phyloP scores from a whole-genome alignment of 805 yeast species.

The Yarrowia deformans region DNA sequence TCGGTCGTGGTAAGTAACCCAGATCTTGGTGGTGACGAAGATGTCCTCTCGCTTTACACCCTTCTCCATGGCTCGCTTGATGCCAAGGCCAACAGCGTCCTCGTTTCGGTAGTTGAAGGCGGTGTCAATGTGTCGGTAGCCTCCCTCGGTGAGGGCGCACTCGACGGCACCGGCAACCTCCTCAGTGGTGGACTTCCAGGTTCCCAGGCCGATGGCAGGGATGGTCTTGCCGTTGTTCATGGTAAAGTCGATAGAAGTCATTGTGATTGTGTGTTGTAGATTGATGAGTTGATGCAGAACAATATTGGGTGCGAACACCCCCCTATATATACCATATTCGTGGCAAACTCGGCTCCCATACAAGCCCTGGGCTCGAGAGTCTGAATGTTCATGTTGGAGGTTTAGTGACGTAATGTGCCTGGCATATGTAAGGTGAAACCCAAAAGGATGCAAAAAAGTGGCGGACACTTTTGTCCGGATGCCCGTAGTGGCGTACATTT shows the following conservation, averaged over 20 bases:
- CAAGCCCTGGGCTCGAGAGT: neutral
- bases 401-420: conserved; percentile 35
- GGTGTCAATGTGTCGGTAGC: conserved; percentile 77
- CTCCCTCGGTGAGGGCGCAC: conserved; percentile 61
- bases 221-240: conserved; percentile 65
- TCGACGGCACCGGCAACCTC: conserved; percentile 56
- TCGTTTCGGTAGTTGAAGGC: conserved; percentile 77
- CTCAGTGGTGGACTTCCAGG: conserved; percentile 61
- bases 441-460: conserved; percentile 12
- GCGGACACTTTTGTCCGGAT: conserved; percentile 20
- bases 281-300: conserved; percentile 16
- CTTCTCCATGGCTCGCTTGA: conserved; percentile 53
- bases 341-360: conserved; percentile 17
- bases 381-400: conserved; percentile 30
- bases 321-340: conserved; percentile 13
- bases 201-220: conserved; percentile 77
- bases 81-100: conserved; percentile 68
- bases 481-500: conserved; percentile 13
- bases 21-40: conserved; percentile 70
- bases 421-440: neutral
- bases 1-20: conserved; percentile 54
- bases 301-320: too few relatives aligned
- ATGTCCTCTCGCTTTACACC: conserved; percentile 58
- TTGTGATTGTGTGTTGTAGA: conserved; percentile 11
- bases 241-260: conserved; percentile 46